Evolutionary conservation across 129 eudicot species (phyloP).

Genomic region (Pulicaria dysenterica): DNA sequence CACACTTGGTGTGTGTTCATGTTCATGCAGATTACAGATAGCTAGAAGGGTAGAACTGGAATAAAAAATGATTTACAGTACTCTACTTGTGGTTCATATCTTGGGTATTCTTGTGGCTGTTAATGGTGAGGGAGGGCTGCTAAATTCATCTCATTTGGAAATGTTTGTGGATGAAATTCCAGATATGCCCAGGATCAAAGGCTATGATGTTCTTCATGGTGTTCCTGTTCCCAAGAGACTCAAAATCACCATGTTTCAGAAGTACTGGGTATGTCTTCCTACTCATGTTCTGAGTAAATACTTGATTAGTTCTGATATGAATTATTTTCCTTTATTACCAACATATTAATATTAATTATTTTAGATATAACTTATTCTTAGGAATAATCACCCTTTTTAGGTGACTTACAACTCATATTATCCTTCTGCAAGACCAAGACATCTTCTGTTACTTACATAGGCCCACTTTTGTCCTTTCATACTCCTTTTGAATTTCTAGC

Average conservation of each 20-base stretch:
- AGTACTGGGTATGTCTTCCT: constrained; percentile 60
- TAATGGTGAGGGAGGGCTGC: constrained; percentile 38
- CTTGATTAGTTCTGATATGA: no score
- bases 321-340: no score
- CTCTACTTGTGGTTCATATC: constrained; percentile 19
- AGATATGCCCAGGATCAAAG: constrained; percentile 77
- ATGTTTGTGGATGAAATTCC: constrained; percentile 88
- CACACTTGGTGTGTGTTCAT: constrained; percentile 21
- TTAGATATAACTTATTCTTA: no score
- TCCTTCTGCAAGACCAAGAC: constrained; percentile 33
- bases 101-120: constrained; percentile 23
- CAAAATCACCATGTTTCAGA: constrained; percentile 72
- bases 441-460: constrained; percentile 1
- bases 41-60: constrained; percentile 27
- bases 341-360: no score
- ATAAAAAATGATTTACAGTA: constrained; percentile 20
- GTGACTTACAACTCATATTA: constrained; percentile 32
- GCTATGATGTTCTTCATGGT: constrained; percentile 50
- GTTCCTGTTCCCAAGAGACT: constrained; percentile 47
- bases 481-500: not conserved
- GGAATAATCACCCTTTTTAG: constrained; percentile 14
- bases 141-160: constrained; percentile 47
- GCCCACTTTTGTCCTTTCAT: constrained; percentile 35
- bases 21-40: constrained; percentile 27
- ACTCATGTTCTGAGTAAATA: no score